These are phyloP conservation scores for Fusarium secorum DNA, from an alignment of 2,329 filamentous ascomycete genomes.

Conservation along the genomic window DNA sequence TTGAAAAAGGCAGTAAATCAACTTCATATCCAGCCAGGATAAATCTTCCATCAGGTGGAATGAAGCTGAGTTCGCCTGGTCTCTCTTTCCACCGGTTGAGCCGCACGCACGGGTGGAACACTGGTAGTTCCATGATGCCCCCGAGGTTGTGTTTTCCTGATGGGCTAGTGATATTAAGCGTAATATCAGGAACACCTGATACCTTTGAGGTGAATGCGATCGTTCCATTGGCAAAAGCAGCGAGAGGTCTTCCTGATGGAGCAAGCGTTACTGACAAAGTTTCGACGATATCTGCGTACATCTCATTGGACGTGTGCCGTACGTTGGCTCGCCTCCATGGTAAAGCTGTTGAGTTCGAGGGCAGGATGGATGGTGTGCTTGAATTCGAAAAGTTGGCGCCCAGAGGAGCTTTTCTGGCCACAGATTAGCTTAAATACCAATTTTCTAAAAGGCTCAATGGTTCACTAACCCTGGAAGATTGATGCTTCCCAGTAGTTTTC, in stretches of 20 bases:
- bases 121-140: conserved; percentile 82
- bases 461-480: conserved; percentile 74
- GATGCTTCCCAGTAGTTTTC: conserved; percentile 87
- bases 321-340: conserved; percentile 94
- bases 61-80: conserved; percentile 92
- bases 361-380: conserved; percentile 50
- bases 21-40: conserved; percentile 94
- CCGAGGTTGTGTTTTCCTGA: conserved; percentile 80
- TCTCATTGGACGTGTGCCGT: conserved; percentile 93
- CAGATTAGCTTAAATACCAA: conserved; percentile 11
- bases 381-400: conserved; percentile 50
- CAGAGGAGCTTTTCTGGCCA: conserved; percentile 52
- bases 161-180: conserved; percentile 79
- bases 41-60: conserved; percentile 94
- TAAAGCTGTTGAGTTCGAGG: conserved; percentile 63
- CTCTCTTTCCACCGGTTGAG: conserved; percentile 88
- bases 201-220: conserved; percentile 96
- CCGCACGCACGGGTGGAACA: conserved; percentile 95
- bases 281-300: conserved; percentile 96
- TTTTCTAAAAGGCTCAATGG: neutral
- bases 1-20: conserved; percentile 79
- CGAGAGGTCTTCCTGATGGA: conserved; percentile 85
- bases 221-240: conserved; percentile 87
- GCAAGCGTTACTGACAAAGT: conserved; percentile 87
- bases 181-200: conserved; percentile 90